A percentile compares a stretch with the other conserved stretches of the same genome.
These are phyloP conservation scores for Pythium chondricola DNA, from an alignment of 352 stramenopile genomes.

Conservation along the genomic window DNA sequence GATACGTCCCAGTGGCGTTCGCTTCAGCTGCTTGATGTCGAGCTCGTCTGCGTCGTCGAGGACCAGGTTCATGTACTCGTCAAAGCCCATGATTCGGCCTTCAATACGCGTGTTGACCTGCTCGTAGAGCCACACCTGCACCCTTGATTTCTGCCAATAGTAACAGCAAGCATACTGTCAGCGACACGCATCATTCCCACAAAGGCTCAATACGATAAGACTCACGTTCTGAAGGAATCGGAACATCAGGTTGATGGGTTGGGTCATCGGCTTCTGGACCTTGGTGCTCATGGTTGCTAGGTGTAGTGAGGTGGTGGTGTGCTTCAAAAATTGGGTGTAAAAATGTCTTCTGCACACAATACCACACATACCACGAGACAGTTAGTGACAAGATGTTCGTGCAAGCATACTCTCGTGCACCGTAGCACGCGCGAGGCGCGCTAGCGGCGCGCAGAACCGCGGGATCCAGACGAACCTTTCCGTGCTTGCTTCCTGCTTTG, in stretches of 20 bases:
- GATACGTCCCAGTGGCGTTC: conserved; percentile 94
- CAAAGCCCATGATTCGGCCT: conserved; percentile 98
- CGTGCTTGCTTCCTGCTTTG: background rate
- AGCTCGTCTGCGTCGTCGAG: conserved; percentile 98
- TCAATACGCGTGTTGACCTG: conserved; percentile 98
- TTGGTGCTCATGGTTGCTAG: conserved; percentile 80
- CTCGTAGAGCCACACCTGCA: conserved; percentile 99
- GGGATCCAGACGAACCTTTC: no score
- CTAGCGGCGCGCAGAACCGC: no score
- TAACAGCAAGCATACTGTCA: background rate
- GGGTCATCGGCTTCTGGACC: conserved; percentile 99
- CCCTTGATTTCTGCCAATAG: conserved; percentile 85
- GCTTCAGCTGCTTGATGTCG: conserved; percentile 93
- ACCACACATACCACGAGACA: no score
- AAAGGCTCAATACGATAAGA: background rate
- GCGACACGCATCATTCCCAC: background rate
- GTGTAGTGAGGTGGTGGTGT: background rate
- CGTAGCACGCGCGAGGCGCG: no score
- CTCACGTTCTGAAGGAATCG: conserved; percentile 95
- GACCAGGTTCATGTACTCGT: conserved; percentile 99
- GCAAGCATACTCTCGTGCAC: no score
- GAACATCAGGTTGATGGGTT: conserved; percentile 99
- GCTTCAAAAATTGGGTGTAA: no score
- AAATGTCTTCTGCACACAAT: no score
- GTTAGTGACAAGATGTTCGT: no score